A percentile compares a stretch with the other conserved stretches of the same genome.
Evolutionary conservation across 176 grass and related monocot species (phyloP).

Genomic region (Pontederia paniculata): DNA sequence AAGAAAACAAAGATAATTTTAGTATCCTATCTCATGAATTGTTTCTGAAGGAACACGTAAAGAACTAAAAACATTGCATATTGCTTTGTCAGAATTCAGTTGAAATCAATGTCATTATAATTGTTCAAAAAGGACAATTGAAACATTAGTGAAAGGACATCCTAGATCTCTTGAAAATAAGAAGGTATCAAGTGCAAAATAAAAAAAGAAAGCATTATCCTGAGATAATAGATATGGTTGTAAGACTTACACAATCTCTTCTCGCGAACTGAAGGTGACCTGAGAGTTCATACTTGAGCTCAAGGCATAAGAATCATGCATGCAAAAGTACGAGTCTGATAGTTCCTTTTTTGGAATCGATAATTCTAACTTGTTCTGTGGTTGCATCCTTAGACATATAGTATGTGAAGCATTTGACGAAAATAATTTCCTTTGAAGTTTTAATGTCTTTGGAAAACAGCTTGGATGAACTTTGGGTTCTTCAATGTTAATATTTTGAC

Average conservation of each 20-base stretch:
- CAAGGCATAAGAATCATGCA: slow-evolving; percentile 69
- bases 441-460: slow-evolving; percentile 76
- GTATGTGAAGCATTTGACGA: slow-evolving; percentile 46
- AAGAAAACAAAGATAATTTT: too few relatives aligned
- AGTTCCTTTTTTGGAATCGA: slow-evolving; percentile 53
- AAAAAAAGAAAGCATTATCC: too few relatives aligned
- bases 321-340: slow-evolving; percentile 74
- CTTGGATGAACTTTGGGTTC: slow-evolving; percentile 66
- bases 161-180: too few relatives aligned
- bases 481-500: slow-evolving; percentile 38
- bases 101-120: too few relatives aligned
- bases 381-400: slow-evolving; percentile 67
- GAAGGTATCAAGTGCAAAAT: too few relatives aligned
- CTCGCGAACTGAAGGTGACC: slow-evolving; percentile 80
- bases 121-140: too few relatives aligned
- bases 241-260: slow-evolving; percentile 69
- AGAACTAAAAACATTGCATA: too few relatives aligned
- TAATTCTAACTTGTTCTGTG: slow-evolving; percentile 70
- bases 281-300: slow-evolving; percentile 59
- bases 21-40: too few relatives aligned
- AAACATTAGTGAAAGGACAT: too few relatives aligned
- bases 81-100: too few relatives aligned
- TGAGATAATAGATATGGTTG: too few relatives aligned
- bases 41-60: too few relatives aligned
- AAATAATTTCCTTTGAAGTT: slow-evolving; percentile 71